Conservation (phyloP, 2,329 filamentous ascomycete species). For the Beauveria sp. region DNA sequence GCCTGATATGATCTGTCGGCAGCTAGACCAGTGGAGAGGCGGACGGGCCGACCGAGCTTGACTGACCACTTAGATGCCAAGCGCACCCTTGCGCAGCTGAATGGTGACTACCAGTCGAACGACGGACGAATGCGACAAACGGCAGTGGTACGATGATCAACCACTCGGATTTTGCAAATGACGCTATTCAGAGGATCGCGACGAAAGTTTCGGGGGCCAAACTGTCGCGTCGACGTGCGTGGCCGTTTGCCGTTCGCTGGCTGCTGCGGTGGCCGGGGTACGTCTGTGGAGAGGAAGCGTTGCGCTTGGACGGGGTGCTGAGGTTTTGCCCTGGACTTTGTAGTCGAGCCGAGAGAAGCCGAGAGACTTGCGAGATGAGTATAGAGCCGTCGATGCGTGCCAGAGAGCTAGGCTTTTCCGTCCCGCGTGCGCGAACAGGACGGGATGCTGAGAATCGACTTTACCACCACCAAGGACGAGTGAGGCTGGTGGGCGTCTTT, state of each 20-base stretch:
- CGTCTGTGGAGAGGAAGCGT: background rate
- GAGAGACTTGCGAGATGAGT: background rate
- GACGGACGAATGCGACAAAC: too few relatives aligned
- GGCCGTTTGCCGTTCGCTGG: background rate
- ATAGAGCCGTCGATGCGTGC: background rate
- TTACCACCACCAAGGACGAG: background rate
- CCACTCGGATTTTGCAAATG: too few relatives aligned
- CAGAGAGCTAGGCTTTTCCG: too few relatives aligned
- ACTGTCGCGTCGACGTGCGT: background rate
- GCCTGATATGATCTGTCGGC: conserved; percentile 7
- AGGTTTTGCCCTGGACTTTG: background rate
- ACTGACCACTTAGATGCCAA: background rate
- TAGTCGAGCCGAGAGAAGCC: background rate
- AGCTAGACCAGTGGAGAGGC: background rate
- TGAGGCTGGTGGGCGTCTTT: background rate
- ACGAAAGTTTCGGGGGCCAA: too few relatives aligned
- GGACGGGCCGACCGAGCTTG: too few relatives aligned
- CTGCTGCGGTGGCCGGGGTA: background rate
- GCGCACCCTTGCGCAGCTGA: background rate
- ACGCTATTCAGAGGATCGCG: too few relatives aligned
- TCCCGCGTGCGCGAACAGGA: too few relatives aligned
- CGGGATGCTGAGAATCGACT: too few relatives aligned
- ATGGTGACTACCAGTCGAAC: background rate
- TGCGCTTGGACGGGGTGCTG: background rate
- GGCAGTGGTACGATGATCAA: too few relatives aligned